Base-by-base conservation (phyloP, 805 yeast species). In the Hemisphaericaspora nanyangensis region DNA sequence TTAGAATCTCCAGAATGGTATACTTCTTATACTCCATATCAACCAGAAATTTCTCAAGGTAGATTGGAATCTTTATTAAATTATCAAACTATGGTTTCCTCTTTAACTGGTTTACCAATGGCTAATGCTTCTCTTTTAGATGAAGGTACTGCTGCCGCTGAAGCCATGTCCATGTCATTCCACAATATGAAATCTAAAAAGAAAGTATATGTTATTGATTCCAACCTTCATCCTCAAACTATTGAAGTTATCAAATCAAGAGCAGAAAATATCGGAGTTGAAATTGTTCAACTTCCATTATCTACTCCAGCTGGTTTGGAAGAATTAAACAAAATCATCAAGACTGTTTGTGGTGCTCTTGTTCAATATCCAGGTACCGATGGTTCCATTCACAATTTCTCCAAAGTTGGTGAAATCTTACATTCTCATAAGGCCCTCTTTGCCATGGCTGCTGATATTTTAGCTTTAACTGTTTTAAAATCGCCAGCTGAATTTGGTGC, bases 1-100 rank as follows among this genome's bases (percentile, higher is more conserved):
- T 68, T 93, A 41, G 99, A 93, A 63, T 79, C 83, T 45, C 99
- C 99, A 5, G 96, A 89, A 58, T 93, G 99, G 99, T 93, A 93
- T 71, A 93, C 99, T 16, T 88, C 97, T 1, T 93, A 93, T 61
- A 93, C 99, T 17, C 99, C 99, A 26, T 93, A 93, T 62, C 99
- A 93, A 68, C 96, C 99, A 1, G 99, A 93, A 61, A 90, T 93
- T 42, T 85, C 96, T 1, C 99, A 93, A 65, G 99, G 99, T 39
- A 80, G 99, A 52, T 74, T 93, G 52, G 96, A 91, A 65, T 80
- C 93, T 17, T 69, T 93, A 46, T 69, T 93, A 46, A 93, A 93
- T 63, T 93, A 77, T 67, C 99, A 93, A 67, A 93, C 99, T n/a
- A 72, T 91, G 55, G 73, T 93, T 12, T 65, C 89, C 20, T 95